Base-by-base conservation (phyloP, 1,284 basidiomycete genomes). In the Melampsora americana region DNA sequence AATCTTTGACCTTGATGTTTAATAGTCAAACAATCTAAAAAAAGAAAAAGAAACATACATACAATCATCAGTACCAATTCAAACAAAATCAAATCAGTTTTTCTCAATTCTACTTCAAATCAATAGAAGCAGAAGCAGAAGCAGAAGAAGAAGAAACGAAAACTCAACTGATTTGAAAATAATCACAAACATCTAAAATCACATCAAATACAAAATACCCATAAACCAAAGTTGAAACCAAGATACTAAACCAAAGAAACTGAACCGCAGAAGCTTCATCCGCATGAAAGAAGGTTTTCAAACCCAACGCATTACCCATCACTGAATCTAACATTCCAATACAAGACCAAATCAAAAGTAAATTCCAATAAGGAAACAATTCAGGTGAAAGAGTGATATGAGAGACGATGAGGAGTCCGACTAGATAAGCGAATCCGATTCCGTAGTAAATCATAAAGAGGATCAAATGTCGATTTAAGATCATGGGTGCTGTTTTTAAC, bases 381-480 rank as follows among this genome's bases (percentile, higher is more conserved):
- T 77, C 74, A 5, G 89, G 85, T 53, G 87, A 86, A 79, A 89
- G 89, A 68, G 93, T 95, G 56, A 98, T 89, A 83, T 99, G 95
- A 0, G 94, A 92, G 46, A 97, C 85, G 82, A 98, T 98, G 84
- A 98, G 91, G 79, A 91, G 86, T 48, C 93, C 92, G 61, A 97
- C 95, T 81, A 87, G 84, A 80, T 87, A 86, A 4, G 86, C 84
- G 78, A 85, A 84, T 5, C 71, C 67, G 26, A 81, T 48, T 26
- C 81, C 62, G 67, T 28, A 30, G n/a, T 66, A 46, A 6, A 60
- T 62, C 67, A 73, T 60, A 26, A 65, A 77, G 35, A 46, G 67
- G 20, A 72, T 28, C 5, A 62, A 80, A 97, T 89, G 26, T 90
- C 86, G 1, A 88, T 84, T 65, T 84, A 84, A 77, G 85, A 83